These are phyloP conservation scores for Cyanodermella asteris DNA, from an alignment of 2,329 filamentous ascomycete genomes.

Conservation along the genomic window DNA sequence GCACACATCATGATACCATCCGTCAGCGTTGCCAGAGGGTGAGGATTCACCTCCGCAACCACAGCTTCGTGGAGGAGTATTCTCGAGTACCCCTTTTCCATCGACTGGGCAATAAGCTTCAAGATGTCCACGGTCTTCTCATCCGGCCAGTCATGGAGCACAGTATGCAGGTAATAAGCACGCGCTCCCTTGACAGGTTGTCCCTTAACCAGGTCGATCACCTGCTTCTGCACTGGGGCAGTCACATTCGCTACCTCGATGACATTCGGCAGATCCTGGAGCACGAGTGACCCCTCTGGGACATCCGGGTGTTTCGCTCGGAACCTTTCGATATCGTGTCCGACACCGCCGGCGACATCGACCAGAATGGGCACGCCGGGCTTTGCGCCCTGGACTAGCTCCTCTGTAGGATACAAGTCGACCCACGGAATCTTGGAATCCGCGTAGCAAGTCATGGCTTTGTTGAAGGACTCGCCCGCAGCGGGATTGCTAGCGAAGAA, in stretches of 20 bases:
- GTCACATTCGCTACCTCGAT: too few relatives aligned
- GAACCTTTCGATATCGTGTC: constrained; percentile 16
- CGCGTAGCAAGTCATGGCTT: constrained; percentile 9
- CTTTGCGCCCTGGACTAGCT: constrained; percentile 3
- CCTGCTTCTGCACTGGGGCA: too few relatives aligned
- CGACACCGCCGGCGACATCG: constrained; percentile 21
- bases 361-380: constrained; percentile 16
- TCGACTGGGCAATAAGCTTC: constrained; percentile 12
- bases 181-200: constrained; percentile 14
- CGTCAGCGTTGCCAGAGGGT: constrained; percentile 13
- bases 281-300: constrained; percentile 14
- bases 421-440: constrained; percentile 7
- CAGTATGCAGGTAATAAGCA: constrained; percentile 16
- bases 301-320: constrained; percentile 13
- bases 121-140: constrained; percentile 13
- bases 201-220: constrained; percentile 14
- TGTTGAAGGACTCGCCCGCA: constrained; percentile 7
- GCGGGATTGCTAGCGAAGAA: constrained; percentile 6
- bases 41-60: constrained; percentile 11
- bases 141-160: constrained; percentile 19
- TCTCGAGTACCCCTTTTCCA: constrained; percentile 12
- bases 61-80: constrained; percentile 16
- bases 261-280: constrained; percentile 19
- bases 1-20: constrained; percentile 20
- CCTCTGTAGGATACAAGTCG: constrained; percentile 4